Evolutionary conservation across 148 eudicot genomes (phyloP).

Genomic region (Rhododendron vialii): DNA sequence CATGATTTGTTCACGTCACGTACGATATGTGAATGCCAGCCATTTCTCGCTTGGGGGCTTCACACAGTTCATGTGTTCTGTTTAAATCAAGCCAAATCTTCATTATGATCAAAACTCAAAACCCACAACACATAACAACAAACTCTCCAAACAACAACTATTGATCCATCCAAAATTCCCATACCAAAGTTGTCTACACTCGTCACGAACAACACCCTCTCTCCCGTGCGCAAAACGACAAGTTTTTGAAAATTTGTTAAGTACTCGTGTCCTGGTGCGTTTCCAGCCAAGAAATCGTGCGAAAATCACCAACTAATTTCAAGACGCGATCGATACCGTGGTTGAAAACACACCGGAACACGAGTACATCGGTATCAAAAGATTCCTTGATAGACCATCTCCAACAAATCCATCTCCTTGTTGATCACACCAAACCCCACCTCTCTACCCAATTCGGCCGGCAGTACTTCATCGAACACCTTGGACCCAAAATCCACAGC

Average conservation of each 20-base stretch:
- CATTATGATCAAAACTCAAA: background rate
- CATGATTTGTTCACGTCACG: background rate
- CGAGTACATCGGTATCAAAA: background rate
- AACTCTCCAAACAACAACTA: background rate
- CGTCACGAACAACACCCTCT: background rate
- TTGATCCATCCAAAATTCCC: background rate
- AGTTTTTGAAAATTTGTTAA: background rate
- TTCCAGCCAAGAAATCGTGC: background rate
- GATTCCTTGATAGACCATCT: slow-evolving; percentile 18
- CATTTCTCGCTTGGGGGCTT: background rate
- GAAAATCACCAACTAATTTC: background rate
- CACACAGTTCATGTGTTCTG: background rate
- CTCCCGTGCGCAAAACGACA: background rate
- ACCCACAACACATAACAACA: background rate
- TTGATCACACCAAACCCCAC: slow-evolving; percentile 7
- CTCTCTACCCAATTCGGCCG: slow-evolving; percentile 6
- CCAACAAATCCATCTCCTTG: slow-evolving; percentile 31
- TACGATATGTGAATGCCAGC: background rate
- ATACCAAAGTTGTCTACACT: background rate
- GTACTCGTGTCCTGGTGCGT: background rate
- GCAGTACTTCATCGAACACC: background rate
- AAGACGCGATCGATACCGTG: too few species aligned
- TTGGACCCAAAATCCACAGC: background rate
- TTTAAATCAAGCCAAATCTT: background rate
- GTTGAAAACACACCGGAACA: background rate